These are phyloP conservation scores for Hanseniaspora guilliermondii DNA, from an alignment of 805 yeast genomes.

Conservation along the genomic window DNA sequence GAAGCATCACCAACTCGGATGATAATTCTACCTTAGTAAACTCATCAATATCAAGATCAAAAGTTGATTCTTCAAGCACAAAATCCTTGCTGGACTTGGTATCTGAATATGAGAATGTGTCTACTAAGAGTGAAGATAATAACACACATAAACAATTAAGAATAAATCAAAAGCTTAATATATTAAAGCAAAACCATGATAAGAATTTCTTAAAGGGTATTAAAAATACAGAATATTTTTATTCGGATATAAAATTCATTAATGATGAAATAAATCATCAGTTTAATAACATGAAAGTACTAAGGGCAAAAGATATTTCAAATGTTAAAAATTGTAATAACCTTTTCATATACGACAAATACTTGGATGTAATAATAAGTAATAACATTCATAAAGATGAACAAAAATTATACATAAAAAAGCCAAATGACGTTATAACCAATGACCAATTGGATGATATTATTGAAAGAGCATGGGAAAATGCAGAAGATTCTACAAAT, in stretches of 20 bases:
- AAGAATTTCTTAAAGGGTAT: background rate
- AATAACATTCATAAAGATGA: background rate
- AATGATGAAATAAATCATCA: slow-evolving; percentile 11
- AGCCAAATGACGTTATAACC: background rate
- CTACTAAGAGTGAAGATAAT: too few species aligned
- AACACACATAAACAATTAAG: slow-evolving; percentile 3
- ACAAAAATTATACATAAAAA: background rate
- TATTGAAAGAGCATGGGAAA: background rate
- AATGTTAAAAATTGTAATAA: background rate
- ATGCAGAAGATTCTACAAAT: background rate
- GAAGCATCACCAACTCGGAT: background rate
- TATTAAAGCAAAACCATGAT: background rate
- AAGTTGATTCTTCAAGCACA: background rate
- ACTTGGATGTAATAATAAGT: background rate
- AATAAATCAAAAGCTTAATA: slow-evolving; percentile 5
- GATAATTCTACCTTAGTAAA: background rate
- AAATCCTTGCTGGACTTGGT: background rate
- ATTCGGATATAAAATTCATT: slow-evolving; percentile 6
- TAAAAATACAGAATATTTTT: slow-evolving; percentile 2
- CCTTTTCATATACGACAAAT: background rate
- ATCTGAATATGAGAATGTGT: background rate
- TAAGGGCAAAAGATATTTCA: background rate
- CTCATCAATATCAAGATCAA: background rate
- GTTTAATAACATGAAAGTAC: background rate
- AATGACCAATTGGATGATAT: background rate